Conservation (phyloP, 345 rosid genomes). For the Reutealis trisperma region DNA sequence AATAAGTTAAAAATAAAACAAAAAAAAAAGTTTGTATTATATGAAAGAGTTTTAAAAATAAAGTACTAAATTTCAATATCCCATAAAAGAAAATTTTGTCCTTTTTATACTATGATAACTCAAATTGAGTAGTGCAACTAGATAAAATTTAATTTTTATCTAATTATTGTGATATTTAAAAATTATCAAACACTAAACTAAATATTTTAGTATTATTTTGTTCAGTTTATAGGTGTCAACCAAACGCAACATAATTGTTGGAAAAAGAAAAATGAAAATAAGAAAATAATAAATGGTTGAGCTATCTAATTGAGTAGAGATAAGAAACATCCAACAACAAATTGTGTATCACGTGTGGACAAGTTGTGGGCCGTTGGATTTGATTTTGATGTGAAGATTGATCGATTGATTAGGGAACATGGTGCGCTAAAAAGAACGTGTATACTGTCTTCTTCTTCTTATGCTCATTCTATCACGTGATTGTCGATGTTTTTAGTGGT, state of each 20-base stretch:
- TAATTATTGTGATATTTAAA: too few species aligned
- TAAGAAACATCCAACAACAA: background rate
- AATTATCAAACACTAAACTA: too few species aligned
- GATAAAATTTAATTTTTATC: too few species aligned
- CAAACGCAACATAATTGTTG: background rate
- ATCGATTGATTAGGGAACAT: background rate
- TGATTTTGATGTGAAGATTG: background rate
- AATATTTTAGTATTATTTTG: too few species aligned
- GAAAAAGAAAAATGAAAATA: background rate
- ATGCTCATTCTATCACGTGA: background rate
- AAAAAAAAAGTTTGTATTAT: too few species aligned
- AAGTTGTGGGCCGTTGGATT: background rate
- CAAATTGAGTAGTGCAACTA: too few species aligned
- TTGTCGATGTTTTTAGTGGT: background rate
- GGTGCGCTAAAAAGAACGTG: background rate
- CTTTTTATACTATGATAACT: too few species aligned
- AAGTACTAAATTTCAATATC: too few species aligned
- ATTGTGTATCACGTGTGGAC: background rate
- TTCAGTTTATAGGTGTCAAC: too few species aligned
- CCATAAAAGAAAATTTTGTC: too few species aligned
- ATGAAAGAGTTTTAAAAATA: too few species aligned
- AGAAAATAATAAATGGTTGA: background rate
- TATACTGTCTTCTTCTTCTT: background rate
- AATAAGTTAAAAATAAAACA: too few species aligned
- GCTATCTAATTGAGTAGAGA: background rate